Conservation (phyloP, 2,329 filamentous ascomycete genomes). For the Penicillium corylophilum region DNA sequence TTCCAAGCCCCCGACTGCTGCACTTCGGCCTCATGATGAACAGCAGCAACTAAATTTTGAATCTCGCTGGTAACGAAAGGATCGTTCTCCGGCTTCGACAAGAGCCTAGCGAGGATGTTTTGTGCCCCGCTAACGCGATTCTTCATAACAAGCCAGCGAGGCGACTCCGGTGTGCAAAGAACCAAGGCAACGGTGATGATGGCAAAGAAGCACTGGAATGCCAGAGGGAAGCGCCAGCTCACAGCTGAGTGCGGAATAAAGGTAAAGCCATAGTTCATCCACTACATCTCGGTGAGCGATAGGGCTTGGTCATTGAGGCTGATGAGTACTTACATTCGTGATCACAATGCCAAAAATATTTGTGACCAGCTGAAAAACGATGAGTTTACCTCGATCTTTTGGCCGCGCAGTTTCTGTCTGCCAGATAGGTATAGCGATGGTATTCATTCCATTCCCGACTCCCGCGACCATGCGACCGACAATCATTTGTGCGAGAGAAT, state of each 20-base stretch:
- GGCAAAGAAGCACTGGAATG: conserved; percentile 24
- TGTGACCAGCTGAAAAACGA: conserved; percentile 3
- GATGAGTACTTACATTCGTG: background rate
- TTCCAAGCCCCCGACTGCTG: conserved; percentile 2
- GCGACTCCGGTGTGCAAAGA: conserved; percentile 31
- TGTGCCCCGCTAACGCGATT: conserved; percentile 2
- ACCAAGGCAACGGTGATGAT: conserved; percentile 14
- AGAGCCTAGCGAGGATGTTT: conserved; percentile 20
- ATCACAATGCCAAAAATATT: conserved; percentile 23
- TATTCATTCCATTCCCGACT: conserved; percentile 51
- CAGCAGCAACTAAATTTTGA: conserved; percentile 1
- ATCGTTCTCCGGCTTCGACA: conserved; percentile 16
- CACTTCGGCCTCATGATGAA: conserved; percentile 11
- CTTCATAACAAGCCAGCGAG: conserved; percentile 19
- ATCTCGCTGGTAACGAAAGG: background rate
- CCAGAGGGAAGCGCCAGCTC: conserved; percentile 27
- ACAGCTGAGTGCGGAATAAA: conserved; percentile 31
- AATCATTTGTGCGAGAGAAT: conserved; percentile 44
- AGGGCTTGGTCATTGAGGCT: too few species aligned
- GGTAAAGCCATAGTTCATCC: conserved; percentile 42
- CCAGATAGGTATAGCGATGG: conserved; percentile 48
- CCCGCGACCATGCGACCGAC: conserved; percentile 48
- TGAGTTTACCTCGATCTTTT: conserved; percentile 7
- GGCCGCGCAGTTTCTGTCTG: conserved; percentile 26
- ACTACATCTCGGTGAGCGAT: conserved; percentile 25